Conservation (phyloP, 805 yeast species). For the Schwanniomyces sp. region DNA sequence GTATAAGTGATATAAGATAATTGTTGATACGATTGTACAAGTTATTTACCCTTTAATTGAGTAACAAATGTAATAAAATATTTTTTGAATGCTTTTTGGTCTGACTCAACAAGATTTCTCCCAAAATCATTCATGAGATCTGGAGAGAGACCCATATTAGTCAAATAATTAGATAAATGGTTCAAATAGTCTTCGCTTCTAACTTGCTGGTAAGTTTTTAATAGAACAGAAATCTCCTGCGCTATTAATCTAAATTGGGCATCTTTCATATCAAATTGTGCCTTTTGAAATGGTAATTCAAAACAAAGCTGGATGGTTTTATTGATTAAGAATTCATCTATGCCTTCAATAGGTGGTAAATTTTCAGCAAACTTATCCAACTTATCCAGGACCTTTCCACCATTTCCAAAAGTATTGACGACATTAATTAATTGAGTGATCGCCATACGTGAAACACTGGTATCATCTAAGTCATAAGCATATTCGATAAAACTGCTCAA, state of each 20-base stretch:
- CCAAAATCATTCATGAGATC: slow-evolving; percentile 63
- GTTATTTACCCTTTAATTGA: slow-evolving; percentile 27
- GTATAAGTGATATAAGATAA: neutral
- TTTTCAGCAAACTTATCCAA: slow-evolving; percentile 52
- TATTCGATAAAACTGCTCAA: slow-evolving; percentile 64
- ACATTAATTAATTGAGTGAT: slow-evolving; percentile 67
- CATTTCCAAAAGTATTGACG: slow-evolving; percentile 56
- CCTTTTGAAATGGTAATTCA: slow-evolving; percentile 76
- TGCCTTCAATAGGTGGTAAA: slow-evolving; percentile 61
- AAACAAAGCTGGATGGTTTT: slow-evolving; percentile 67
- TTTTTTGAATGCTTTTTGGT: slow-evolving; percentile 67
- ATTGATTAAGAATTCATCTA: slow-evolving; percentile 67
- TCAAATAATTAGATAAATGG: slow-evolving; percentile 54
- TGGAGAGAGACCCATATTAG: slow-evolving; percentile 55
- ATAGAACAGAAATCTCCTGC: slow-evolving; percentile 68
- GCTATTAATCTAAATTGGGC: slow-evolving; percentile 77
- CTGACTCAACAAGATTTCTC: slow-evolving; percentile 52
- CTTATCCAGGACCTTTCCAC: slow-evolving; percentile 59
- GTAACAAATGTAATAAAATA: slow-evolving; percentile 52
- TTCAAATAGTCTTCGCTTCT: slow-evolving; percentile 44
- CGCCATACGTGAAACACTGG: slow-evolving; percentile 66
- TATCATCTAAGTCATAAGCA: slow-evolving; percentile 62
- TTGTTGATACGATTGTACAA: neutral
- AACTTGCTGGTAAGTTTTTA: slow-evolving; percentile 57
- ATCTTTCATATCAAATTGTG: slow-evolving; percentile 65